A percentile compares a stretch with the other conserved stretches of the same genome.
Evolutionary conservation across 345 rosid genomes (phyloP).

Genomic region (Populus euphratica): DNA sequence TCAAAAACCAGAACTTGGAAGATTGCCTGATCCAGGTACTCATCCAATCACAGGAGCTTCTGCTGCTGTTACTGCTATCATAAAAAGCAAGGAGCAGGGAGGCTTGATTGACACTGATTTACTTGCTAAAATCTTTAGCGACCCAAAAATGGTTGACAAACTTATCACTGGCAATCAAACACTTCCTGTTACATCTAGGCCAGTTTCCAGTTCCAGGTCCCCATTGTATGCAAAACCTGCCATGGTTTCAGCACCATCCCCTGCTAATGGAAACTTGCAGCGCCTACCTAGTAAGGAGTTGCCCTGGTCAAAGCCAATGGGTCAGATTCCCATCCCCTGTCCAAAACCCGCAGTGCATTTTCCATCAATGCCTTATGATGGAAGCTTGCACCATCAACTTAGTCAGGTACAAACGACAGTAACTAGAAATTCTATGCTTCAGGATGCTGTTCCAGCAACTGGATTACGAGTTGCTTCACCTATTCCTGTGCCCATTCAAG

Average conservation of each 20-base stretch:
- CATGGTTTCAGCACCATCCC: not conserved
- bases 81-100: conserved; percentile 36
- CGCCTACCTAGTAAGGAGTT: conserved; percentile 6
- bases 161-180: conserved; percentile 24
- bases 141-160: conserved; percentile 47
- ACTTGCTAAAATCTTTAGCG: conserved; percentile 49
- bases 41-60: conserved; percentile 37
- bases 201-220: conserved; percentile 3
- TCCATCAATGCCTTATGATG: conserved; percentile 3
- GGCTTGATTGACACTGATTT: conserved; percentile 49
- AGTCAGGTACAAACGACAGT: conserved; percentile 4
- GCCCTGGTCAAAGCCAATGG: conserved; percentile 15
- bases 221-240: conserved; percentile 1
- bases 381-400: conserved; percentile 14
- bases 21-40: conserved; percentile 21
- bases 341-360: not conserved
- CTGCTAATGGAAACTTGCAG: conserved; percentile 6
- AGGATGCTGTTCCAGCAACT: conserved; percentile 7
- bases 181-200: conserved; percentile 13
- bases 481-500: conserved; percentile 5
- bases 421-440: conserved; percentile 8
- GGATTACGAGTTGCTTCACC: conserved; percentile 21
- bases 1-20: conserved; percentile 5
- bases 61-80: conserved; percentile 33
- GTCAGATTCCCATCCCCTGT: not conserved